Evolutionary conservation across 306 rosid genomes (phyloP), one percentile per base, ranked within the genome.

Genomic region (Hippophae rhamnoides): DNA sequence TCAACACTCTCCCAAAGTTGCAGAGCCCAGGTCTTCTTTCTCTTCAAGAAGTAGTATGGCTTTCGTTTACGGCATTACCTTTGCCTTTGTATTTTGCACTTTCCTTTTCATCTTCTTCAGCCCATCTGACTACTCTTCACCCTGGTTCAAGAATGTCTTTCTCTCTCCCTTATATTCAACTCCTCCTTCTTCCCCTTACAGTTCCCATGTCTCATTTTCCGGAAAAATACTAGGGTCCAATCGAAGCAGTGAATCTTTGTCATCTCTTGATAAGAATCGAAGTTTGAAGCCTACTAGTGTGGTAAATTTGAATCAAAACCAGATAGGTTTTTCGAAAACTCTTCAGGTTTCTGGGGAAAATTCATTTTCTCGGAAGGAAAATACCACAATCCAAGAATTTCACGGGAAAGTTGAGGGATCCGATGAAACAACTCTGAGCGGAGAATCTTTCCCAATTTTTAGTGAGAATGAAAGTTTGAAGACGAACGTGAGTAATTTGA

Each of bases 41-140:
- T 56, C 69, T 14, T 56, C 48, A 11, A 59, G 60, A 50, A 67
- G 13, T 26, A 53, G 54, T 7, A 9, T 57, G 7, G n/a, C 46
- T 57, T 44, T 67, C 14, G 58, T 59, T 43, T 67, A 59, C 26
- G 65, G 64, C 23, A 49, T 52, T 47, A 46, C 65, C 6, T 67
- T 67, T 52, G 41, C 31, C 14, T 44, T 60, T 38, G 13, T 58
- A 7, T 45, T 11, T 9, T 67, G 13, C 50, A 52, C 64, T 8
- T 9, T 45, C 43, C 27, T 67, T 52, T 52, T 54, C 31, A 53
- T 43, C 44, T 13, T 67, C 23, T n/a, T 31, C 38, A 31, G 52
- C 14, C 54, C 60, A 41, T 51, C 65, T 43, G 48, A 44, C 51
- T 58, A 67, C 65, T 67, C 54, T 67, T 43, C 61, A 31, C 72